Evolutionary conservation across 2,329 filamentous ascomycete genomes (phyloP), one percentile per base, ranked within the genome.

Genomic region (Trichoderma polysporum): DNA sequence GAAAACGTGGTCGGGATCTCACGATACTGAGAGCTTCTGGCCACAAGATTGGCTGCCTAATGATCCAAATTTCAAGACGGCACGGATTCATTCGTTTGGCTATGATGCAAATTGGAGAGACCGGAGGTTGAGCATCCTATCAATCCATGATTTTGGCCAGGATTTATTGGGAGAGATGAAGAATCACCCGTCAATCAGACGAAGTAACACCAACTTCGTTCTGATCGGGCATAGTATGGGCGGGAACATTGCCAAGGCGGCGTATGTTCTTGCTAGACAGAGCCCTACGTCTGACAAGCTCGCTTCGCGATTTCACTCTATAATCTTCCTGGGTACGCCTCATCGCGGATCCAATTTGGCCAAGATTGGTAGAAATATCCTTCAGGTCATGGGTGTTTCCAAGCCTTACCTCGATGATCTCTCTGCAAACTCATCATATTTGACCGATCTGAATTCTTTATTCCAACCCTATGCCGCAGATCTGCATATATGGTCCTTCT

Each of bases 211-310:
- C 39, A 35, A 37, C 13, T 37, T 67, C 29, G 19, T 67, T 22
- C 22, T 63, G 5, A 31, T 67, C n/a, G 58, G 66, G 10, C 66
- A 64, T 22, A 67, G 66, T 41, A 67, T 67, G 66, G 59, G 66
- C 9, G 66, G 66, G 10, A 39, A 29, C 27, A 41, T 67, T 5
- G 52, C 52, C 9, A 67, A 67, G 59, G 52, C 56, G 25, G 39
- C 59, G 1, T 67, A 67, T 58, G 49, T 67, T 27, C 50, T 67
- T 9, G 66, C 53, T 13, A 31, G 27, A 17, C 50, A 67, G 22
- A 29, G 56, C 15, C 22, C 52, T 15, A 12, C 41, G 2, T 45
- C 19, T 27, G 19, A 31, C 10, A 15, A 50, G 4, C 22, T 67
- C 10, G 59, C 59, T 27, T 19, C 31, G 7, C 59, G 66, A 33